These are phyloP conservation scores for Diplotaxis tenuifolia DNA, from an alignment of 345 rosid genomes.

Conservation along the genomic window DNA sequence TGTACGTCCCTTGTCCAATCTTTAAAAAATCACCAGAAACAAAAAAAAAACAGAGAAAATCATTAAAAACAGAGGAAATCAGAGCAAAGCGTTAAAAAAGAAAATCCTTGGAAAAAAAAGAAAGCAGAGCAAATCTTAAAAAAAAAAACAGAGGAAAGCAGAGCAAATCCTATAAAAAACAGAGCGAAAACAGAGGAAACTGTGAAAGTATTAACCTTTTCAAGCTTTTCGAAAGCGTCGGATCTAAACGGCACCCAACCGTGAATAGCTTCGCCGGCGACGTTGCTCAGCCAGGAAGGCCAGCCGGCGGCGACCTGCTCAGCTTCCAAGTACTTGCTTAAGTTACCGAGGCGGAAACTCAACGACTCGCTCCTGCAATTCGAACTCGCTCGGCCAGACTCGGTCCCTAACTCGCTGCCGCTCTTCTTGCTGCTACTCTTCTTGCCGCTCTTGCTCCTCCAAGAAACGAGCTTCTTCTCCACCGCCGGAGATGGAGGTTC, in stretches of 20 bases:
- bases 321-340: constrained; percentile 66
- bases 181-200: not conserved
- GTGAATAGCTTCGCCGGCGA: constrained; percentile 92
- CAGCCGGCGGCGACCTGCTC: constrained; percentile 98
- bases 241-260: constrained; percentile 91
- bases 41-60: not conserved
- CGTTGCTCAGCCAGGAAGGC: constrained; percentile 98
- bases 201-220: constrained; percentile 55
- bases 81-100: not conserved
- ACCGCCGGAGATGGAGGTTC: constrained; percentile 8
- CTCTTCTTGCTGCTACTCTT: constrained; percentile 36
- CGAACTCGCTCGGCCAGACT: constrained; percentile 69
- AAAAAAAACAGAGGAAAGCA: not conserved
- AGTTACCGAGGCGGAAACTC: constrained; percentile 70
- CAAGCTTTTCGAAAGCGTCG: constrained; percentile 81
- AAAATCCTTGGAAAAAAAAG: no score
- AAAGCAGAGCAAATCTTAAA: not conserved
- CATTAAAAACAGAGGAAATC: no score
- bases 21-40: constrained; percentile 24
- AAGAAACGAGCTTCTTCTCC: constrained; percentile 36
- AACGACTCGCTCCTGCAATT: constrained; percentile 57
- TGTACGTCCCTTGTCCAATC: constrained; percentile 99
- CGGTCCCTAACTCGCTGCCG: constrained; percentile 42
- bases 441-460: constrained; percentile 37
- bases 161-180: no score